Evolutionary conservation across 176 grass and related monocot genomes (phyloP), one percentile per base, ranked within the genome.

Genomic region (Hyparrhenia diplandra): DNA sequence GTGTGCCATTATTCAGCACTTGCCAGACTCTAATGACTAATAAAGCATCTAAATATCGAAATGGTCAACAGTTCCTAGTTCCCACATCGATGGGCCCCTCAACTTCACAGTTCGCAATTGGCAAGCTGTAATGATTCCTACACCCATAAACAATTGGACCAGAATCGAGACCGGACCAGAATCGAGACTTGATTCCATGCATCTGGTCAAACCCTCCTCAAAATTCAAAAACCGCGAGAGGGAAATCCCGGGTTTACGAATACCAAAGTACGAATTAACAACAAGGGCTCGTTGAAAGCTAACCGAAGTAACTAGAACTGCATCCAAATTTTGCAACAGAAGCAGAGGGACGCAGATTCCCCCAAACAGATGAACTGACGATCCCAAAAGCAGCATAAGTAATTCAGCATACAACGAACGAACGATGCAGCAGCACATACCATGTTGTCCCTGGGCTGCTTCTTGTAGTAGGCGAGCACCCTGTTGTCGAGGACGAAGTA

Each of bases 391-490:
- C n/a, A 29, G 8, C 9, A 16, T 5, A 68, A 74, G 52, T 32
- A 8, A 23, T 23, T 57, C 21, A 57, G 85, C 64, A 55, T 8
- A 5, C n/a, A n/a, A n/a, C n/a, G 39, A 5, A 36, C 35, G 35
- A 39, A 40, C 2, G 29, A 41, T 43, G 18, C 25, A 13, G 28
- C n/a, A n/a, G n/a, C 5, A 43, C 37, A 2, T 85, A 99, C 96
- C 92, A 89, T 95, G 61, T 41, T 91, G 80, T 93, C 90, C 70
- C 64, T 91, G 24, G 96, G 96, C 77, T 95, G 71, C 87, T 83
- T 99, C 82, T 95, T 99, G 85, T 90, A 95, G 84, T 95, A 99
- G 3, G 92, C 75, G 81, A 99, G 88, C 13, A 78, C 72, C 77
- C 64, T 82, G 71, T 79, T 58, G 59, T 93, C 90, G 67, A 99